Conservation (phyloP, 108 stramenopile genomes). For the Heterococcus sp. region DNA sequence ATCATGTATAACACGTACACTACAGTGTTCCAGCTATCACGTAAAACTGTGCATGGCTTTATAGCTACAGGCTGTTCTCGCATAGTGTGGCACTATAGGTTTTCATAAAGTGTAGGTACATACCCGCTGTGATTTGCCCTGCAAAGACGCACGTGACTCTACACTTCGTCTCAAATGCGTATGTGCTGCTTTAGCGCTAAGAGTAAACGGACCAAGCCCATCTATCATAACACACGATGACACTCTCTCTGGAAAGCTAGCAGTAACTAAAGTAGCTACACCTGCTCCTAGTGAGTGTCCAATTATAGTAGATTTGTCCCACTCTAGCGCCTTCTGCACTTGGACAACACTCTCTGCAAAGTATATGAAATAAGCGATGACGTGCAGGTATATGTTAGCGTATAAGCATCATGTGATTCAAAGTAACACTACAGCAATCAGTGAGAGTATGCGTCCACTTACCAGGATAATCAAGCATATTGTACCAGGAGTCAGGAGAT, state of each 20-base stretch:
- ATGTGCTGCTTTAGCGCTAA: not conserved
- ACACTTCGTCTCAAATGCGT: slow-evolving; percentile 15
- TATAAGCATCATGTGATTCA: too few relatives aligned
- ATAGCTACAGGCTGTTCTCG: too few relatives aligned
- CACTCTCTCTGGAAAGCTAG: slow-evolving; percentile 25
- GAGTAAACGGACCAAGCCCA: slow-evolving; percentile 14
- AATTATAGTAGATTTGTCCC: slow-evolving; percentile 23
- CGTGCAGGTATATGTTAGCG: too few relatives aligned
- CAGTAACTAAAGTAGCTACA: slow-evolving; percentile 31
- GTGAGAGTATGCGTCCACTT: slow-evolving; percentile 17
- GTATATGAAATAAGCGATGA: too few relatives aligned
- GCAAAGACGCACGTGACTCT: slow-evolving; percentile 2
- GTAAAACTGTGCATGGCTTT: too few relatives aligned
- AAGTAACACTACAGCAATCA: too few relatives aligned
- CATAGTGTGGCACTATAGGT: too few relatives aligned
- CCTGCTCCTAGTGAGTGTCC: slow-evolving; percentile 38
- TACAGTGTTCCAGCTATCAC: too few relatives aligned
- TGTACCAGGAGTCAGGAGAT: slow-evolving; percentile 19
- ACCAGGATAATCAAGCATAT: slow-evolving; percentile 24
- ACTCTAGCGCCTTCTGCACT: slow-evolving; percentile 5
- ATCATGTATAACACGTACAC: too few relatives aligned
- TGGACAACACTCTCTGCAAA: not conserved
- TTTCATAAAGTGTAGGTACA: too few relatives aligned
- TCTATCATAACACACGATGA: slow-evolving; percentile 35
- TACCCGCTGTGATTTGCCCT: not conserved